Conservation (phyloP, 164 flowering plant species). For the Berberis vulgaris region DNA sequence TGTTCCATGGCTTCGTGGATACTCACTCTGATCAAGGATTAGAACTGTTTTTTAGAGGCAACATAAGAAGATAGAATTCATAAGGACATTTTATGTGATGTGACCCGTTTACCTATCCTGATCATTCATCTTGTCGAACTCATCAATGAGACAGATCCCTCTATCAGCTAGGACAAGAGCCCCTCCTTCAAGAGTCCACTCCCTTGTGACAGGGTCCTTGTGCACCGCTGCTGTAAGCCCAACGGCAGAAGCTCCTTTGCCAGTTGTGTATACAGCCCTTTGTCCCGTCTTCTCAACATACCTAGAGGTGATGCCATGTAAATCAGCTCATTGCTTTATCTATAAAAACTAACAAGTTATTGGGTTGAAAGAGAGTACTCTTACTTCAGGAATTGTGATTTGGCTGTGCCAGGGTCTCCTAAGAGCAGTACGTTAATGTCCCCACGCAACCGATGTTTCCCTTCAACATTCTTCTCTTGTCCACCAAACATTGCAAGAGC, state of each 20-base stretch:
- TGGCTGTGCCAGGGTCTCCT: constrained; percentile 98
- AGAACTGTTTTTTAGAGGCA: not conserved
- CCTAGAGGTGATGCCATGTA: constrained; percentile 24
- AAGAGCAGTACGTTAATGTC: constrained; percentile 93
- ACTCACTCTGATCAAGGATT: constrained; percentile 62
- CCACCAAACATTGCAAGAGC: constrained; percentile 99
- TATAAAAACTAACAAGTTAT: not conserved
- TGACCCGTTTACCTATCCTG: constrained; percentile 64
- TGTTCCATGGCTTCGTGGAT: constrained; percentile 99
- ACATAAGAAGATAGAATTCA: not conserved
- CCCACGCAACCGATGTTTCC: constrained; percentile 88
- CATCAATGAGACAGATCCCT: constrained; percentile 97
- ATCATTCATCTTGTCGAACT: constrained; percentile 99
- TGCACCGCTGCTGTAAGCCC: constrained; percentile 98
- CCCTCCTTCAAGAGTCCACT: constrained; percentile 99
- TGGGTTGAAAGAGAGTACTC: constrained; percentile 5
- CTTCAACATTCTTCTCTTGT: constrained; percentile 92
- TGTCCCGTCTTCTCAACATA: constrained; percentile 98
- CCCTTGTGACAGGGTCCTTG: constrained; percentile 94
- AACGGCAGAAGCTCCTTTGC: constrained; percentile 99
- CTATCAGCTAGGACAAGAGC: constrained; percentile 96
- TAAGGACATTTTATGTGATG: not conserved
- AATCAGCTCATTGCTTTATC: not conserved
- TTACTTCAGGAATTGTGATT: constrained; percentile 98
- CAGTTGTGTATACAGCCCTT: constrained; percentile 96